A percentile compares a stretch with the other conserved stretches of the same genome.
These are phyloP conservation scores for Xylaria arbuscula DNA, from an alignment of 2,329 filamentous ascomycete genomes.

Conservation along the genomic window DNA sequence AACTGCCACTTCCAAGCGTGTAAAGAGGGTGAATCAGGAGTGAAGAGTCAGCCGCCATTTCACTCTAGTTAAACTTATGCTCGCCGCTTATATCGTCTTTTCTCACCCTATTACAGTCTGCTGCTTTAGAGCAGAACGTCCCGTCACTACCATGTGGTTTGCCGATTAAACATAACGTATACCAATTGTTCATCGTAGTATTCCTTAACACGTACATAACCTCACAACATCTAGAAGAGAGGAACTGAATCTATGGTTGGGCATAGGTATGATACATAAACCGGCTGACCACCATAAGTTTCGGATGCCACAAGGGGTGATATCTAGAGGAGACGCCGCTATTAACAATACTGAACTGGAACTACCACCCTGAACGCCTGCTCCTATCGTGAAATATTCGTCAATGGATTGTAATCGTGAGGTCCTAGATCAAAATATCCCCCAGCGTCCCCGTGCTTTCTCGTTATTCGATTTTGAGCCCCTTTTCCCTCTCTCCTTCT, in stretches of 20 bases:
- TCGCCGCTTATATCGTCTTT: too few relatives aligned
- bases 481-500: slow-evolving; percentile 63
- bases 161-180: neutral
- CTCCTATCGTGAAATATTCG: slow-evolving; percentile 28
- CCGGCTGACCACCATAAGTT: slow-evolving; percentile 6
- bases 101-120: neutral
- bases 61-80: too few relatives aligned
- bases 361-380: slow-evolving; percentile 30
- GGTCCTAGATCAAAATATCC: slow-evolving; percentile 55
- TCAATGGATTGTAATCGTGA: slow-evolving; percentile 22
- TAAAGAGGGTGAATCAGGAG: too few relatives aligned
- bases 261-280: slow-evolving; percentile 11
- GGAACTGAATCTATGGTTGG: slow-evolving; percentile 14
- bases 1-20: too few relatives aligned
- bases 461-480: slow-evolving; percentile 46
- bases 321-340: slow-evolving; percentile 33
- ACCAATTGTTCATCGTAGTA: neutral
- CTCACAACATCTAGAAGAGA: neutral
- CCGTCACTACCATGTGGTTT: neutral
- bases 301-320: slow-evolving; percentile 20
- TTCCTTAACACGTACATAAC: neutral
- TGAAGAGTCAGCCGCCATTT: too few relatives aligned
- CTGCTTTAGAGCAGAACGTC: neutral
- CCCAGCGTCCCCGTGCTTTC: slow-evolving; percentile 62
- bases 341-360: slow-evolving; percentile 25